phyloP scores from a whole-genome alignment of 169 alveolate species.

The Plasmodium vinckei region DNA sequence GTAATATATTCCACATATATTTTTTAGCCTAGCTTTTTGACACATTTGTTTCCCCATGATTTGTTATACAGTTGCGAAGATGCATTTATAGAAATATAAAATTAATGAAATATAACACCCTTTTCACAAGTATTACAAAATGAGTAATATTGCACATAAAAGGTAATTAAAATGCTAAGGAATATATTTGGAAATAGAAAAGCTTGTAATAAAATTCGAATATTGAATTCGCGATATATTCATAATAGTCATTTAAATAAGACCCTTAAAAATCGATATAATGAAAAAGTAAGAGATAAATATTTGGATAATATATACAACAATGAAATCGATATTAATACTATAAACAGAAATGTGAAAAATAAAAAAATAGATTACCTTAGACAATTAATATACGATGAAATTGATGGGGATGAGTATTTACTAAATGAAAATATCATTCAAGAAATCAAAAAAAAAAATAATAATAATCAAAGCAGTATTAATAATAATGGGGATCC shows the following conservation, averaged over 20 bases:
- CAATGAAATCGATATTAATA: slow-evolving; percentile 67
- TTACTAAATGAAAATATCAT: slow-evolving; percentile 41
- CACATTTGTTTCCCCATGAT: no score
- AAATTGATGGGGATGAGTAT: slow-evolving; percentile 62
- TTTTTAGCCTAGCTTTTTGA: no score
- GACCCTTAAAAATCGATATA: slow-evolving; percentile 49
- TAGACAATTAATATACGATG: slow-evolving; percentile 67
- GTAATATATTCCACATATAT: no score
- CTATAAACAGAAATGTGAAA: slow-evolving; percentile 37
- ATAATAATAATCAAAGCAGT: slow-evolving; percentile 1
- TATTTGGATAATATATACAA: slow-evolving; percentile 71
- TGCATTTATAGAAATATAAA: neutral
- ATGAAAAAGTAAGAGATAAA: slow-evolving; percentile 70
- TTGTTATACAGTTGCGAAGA: no score
- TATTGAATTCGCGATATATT: slow-evolving; percentile 29
- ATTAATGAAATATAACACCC: neutral
- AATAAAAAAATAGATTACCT: slow-evolving; percentile 45
- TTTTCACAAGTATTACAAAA: neutral
- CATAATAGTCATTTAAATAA: slow-evolving; percentile 74
- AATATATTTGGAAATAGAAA: slow-evolving; percentile 20
- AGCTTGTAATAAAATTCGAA: slow-evolving; percentile 18
- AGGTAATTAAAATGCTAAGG: slow-evolving; percentile 36
- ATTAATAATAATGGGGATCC: neutral
- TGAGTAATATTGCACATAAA: slow-evolving; percentile 7
- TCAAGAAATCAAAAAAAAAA: slow-evolving; percentile 57